phyloP scores from a whole-genome alignment of 2,329 filamentous ascomycete genomes.

The Teratosphaeria destructans region DNA sequence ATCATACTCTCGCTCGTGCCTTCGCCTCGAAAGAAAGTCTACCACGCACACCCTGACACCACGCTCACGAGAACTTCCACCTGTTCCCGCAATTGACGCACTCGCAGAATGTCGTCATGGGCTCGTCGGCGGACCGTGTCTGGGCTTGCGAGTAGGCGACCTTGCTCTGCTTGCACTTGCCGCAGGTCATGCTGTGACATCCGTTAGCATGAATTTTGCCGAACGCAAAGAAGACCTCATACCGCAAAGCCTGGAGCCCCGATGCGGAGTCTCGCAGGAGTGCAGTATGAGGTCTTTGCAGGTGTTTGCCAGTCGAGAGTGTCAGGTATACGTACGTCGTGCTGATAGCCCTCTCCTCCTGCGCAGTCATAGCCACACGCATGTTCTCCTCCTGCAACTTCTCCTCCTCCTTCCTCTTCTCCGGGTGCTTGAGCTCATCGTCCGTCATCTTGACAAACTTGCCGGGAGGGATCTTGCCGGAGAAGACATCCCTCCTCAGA shows the following conservation, averaged over 20 bases:
- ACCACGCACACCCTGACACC: not conserved
- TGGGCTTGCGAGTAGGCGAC: constrained; percentile 95
- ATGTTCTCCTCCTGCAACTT: constrained; percentile 84
- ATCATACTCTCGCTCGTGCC: not conserved
- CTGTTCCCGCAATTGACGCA: constrained; percentile 42
- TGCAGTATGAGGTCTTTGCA: constrained; percentile 13
- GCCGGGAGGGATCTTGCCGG: constrained; percentile 59
- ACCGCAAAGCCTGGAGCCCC: constrained; percentile 6
- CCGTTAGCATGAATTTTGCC: constrained; percentile 1
- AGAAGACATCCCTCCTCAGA: constrained; percentile 65
- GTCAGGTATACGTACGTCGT: constrained; percentile 19
- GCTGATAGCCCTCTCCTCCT: constrained; percentile 74
- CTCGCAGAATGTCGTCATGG: constrained; percentile 51
- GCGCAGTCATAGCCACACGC: constrained; percentile 91
- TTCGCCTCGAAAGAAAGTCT: not conserved
- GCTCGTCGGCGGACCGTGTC: constrained; percentile 90
- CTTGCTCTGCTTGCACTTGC: constrained; percentile 85
- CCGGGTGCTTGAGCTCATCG: constrained; percentile 81
- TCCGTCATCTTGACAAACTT: constrained; percentile 78
- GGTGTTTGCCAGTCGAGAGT: not conserved
- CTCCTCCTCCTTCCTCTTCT: constrained; percentile 65
- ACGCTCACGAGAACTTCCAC: constrained; percentile 37
- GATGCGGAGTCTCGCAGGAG: constrained; percentile 1
- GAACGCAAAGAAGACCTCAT: constrained; percentile 24
- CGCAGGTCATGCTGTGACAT: constrained; percentile 61